phyloP scores from a whole-genome alignment of 805 yeast species.

The Wickerhamomyces chambardii region DNA sequence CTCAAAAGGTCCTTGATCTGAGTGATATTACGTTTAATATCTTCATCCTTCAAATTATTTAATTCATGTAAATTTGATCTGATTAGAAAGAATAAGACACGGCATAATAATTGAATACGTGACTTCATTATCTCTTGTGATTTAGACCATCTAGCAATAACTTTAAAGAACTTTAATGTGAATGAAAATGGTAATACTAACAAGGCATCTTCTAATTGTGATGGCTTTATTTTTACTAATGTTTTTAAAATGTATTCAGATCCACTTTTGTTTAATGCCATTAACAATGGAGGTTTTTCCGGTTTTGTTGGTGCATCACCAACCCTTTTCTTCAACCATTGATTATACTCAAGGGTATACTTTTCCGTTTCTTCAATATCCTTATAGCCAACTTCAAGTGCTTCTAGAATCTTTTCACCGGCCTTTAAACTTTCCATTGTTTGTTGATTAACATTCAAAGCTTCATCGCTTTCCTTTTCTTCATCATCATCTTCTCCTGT shows the following conservation, averaged over 20 bases:
- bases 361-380: constrained; percentile 53
- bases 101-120: constrained; percentile 58
- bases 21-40: constrained; percentile 53
- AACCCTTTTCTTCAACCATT: constrained; percentile 32
- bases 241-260: constrained; percentile 73
- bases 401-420: constrained; percentile 89
- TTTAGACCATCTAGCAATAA: constrained; percentile 69
- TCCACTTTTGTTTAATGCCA: constrained; percentile 65
- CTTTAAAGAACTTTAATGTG: constrained; percentile 58
- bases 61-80: constrained; percentile 73
- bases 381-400: constrained; percentile 70
- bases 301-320: constrained; percentile 51
- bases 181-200: constrained; percentile 86
- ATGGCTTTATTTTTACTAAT: constrained; percentile 59
- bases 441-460: constrained; percentile 64
- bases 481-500: constrained; percentile 24
- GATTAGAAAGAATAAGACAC: constrained; percentile 68
- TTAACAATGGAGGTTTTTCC: constrained; percentile 58
- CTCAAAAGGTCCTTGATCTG: constrained; percentile 58
- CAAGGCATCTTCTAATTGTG: constrained; percentile 89
- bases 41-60: constrained; percentile 55
- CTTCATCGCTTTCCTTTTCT: constrained; percentile 42
- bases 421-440: constrained; percentile 89
- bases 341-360: constrained; percentile 33
- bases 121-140: constrained; percentile 34